Conservation (phyloP, 768 basidiomycete species). For the Amanita rubescens region DNA sequence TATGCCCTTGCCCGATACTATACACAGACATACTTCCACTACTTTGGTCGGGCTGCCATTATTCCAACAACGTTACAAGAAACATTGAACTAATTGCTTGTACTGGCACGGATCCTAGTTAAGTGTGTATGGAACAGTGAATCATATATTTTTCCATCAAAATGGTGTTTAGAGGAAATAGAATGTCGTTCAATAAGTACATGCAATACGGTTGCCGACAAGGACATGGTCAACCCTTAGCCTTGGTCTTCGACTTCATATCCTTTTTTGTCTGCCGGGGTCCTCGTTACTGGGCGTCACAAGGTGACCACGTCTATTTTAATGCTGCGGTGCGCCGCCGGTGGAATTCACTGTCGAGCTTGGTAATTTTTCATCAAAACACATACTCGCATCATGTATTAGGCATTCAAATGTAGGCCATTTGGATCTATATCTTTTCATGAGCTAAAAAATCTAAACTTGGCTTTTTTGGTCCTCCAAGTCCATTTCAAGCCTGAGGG, state of each 20-base stretch:
- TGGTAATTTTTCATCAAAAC: background rate
- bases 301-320: background rate
- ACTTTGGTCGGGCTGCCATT: no score
- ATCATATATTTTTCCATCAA: no score
- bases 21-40: no score
- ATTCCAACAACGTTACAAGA: no score
- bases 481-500: background rate
- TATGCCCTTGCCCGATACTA: no score
- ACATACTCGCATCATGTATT: background rate
- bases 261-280: constrained; percentile 1
- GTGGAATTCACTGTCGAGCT: no score
- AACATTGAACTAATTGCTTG: no score
- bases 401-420: background rate
- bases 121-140: no score
- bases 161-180: no score
- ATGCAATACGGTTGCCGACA: background rate
- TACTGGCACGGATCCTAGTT: no score
- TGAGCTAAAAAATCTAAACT: constrained; percentile 1
- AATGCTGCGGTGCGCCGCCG: no score
- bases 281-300: background rate
- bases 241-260: background rate
- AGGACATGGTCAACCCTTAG: background rate
- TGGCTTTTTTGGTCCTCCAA: background rate
- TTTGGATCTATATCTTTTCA: constrained; percentile 1
- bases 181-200: no score